phyloP scores from a whole-genome alignment of 495 filamentous ascomycete species.

The Hyaloscypha finlandica region DNA sequence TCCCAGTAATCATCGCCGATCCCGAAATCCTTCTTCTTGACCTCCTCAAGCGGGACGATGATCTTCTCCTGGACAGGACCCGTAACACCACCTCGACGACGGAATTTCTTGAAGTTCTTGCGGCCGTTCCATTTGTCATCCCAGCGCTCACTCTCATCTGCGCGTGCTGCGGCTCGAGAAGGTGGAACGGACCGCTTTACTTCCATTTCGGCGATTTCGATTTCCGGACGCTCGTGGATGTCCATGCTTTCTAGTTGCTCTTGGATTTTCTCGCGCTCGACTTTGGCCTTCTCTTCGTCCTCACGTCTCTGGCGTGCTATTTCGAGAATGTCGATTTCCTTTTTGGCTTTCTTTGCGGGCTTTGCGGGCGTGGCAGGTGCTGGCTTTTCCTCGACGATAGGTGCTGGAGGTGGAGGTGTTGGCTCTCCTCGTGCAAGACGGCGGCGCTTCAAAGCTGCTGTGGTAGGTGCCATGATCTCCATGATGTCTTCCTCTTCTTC shows the following conservation, averaged over 20 bases:
- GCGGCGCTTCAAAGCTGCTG: conserved; percentile 71
- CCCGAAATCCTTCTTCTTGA: conserved; percentile 75
- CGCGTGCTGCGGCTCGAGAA: conserved; percentile 27
- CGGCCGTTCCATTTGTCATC: conserved; percentile 91
- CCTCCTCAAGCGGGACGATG: conserved; percentile 79
- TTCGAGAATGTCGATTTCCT: conserved; percentile 67
- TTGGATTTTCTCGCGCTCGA: conserved; percentile 59
- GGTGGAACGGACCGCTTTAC: conserved; percentile 42
- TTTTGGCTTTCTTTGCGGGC: conserved; percentile 46
- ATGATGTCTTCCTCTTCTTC: conserved; percentile 56
- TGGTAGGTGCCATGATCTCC: conserved; percentile 67
- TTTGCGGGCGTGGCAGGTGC: conserved; percentile 11
- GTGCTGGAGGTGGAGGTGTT: conserved; percentile 26
- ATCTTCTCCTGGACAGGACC: conserved; percentile 47
- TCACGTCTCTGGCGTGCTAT: conserved; percentile 67
- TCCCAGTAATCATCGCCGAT: conserved; percentile 83
- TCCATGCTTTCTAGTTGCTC: conserved; percentile 59
- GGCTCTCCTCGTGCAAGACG: conserved; percentile 47
- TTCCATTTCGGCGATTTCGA: conserved; percentile 81
- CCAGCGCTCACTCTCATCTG: conserved; percentile 68
- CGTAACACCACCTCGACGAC: conserved; percentile 58
- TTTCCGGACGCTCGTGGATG: conserved; percentile 71
- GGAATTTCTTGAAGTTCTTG: conserved; percentile 95
- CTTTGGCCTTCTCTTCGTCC: conserved; percentile 61
- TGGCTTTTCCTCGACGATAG: conserved; percentile 18